Conservation (phyloP, 148 eudicot species). For the Vaccinium myrtillus region DNA sequence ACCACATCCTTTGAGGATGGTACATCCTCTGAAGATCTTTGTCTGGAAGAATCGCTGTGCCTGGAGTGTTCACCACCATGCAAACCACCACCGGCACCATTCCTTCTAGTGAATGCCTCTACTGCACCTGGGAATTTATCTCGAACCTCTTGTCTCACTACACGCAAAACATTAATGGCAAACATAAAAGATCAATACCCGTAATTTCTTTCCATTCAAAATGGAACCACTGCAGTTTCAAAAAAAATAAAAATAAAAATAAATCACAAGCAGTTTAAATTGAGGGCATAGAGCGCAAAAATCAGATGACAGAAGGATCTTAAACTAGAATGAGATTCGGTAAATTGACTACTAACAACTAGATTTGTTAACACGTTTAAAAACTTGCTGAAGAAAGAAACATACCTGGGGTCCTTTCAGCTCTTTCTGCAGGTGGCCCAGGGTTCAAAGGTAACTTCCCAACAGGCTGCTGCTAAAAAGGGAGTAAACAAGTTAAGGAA, state of each 20-base stretch:
- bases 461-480: slow-evolving; percentile 45
- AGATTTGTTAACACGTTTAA: not conserved
- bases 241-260: not conserved
- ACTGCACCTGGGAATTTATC: slow-evolving; percentile 76
- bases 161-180: not conserved
- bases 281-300: not conserved
- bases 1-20: slow-evolving; percentile 77
- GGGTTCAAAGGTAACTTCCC: slow-evolving; percentile 60
- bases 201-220: not conserved
- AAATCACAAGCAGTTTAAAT: not conserved
- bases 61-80: slow-evolving; percentile 66
- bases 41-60: slow-evolving; percentile 47
- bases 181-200: not conserved
- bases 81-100: slow-evolving; percentile 45
- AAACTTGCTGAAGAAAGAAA: slow-evolving; percentile 8
- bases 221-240: not conserved
- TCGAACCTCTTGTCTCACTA: slow-evolving; percentile 68
- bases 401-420: slow-evolving; percentile 69
- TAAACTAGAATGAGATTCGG: not conserved
- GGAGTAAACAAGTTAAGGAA: slow-evolving; percentile 3
- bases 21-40: slow-evolving; percentile 48
- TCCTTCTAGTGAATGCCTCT: slow-evolving; percentile 73
- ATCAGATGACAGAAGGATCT: not conserved
- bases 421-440: slow-evolving; percentile 77
- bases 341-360: not conserved